A percentile compares a stretch with the other conserved stretches of the same genome.
These are phyloP conservation scores for Vigna angularis DNA, from an alignment of 306 rosid species.

Conservation along the genomic window DNA sequence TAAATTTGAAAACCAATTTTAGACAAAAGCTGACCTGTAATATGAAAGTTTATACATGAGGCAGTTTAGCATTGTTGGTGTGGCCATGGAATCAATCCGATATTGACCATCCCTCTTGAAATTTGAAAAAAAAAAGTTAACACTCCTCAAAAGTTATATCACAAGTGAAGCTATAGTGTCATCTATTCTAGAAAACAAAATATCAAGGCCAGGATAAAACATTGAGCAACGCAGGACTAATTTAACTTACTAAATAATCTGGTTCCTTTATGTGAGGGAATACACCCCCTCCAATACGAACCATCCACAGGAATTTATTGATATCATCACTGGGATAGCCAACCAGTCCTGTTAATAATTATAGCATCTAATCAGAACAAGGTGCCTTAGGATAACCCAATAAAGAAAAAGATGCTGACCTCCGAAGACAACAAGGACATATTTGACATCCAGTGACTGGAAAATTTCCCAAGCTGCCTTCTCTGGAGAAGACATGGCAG, in stretches of 20 bases:
- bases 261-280: slow-evolving; percentile 98
- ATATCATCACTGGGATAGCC: slow-evolving; percentile 99
- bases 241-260: slow-evolving; percentile 81
- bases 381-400: slow-evolving; percentile 29
- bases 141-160: slow-evolving; percentile 14
- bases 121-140: slow-evolving; percentile 27
- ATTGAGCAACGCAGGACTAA: slow-evolving; percentile 4
- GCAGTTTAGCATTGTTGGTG: slow-evolving; percentile 93
- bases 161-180: slow-evolving; percentile 15
- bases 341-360: slow-evolving; percentile 76
- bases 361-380: slow-evolving; percentile 47
- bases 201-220: slow-evolving; percentile 24
- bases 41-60: slow-evolving; percentile 99
- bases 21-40: slow-evolving; percentile 75
- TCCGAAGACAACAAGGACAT: slow-evolving; percentile 99
- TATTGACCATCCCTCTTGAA: slow-evolving; percentile 96
- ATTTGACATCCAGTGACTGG: slow-evolving; percentile 95
- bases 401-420: slow-evolving; percentile 60
- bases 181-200: slow-evolving; percentile 26
- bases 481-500: slow-evolving; percentile 99
- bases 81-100: slow-evolving; percentile 91
- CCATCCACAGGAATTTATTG: slow-evolving; percentile 99
- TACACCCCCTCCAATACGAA: slow-evolving; percentile 99
- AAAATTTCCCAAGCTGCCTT: slow-evolving; percentile 99
- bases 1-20: slow-evolving; percentile 26